Percentiles rank a stretch among this genome's conserved stretches.
Evolutionary conservation across 495 filamentous ascomycete species (phyloP).

Genomic region (Lasiosphaeria hispida): DNA sequence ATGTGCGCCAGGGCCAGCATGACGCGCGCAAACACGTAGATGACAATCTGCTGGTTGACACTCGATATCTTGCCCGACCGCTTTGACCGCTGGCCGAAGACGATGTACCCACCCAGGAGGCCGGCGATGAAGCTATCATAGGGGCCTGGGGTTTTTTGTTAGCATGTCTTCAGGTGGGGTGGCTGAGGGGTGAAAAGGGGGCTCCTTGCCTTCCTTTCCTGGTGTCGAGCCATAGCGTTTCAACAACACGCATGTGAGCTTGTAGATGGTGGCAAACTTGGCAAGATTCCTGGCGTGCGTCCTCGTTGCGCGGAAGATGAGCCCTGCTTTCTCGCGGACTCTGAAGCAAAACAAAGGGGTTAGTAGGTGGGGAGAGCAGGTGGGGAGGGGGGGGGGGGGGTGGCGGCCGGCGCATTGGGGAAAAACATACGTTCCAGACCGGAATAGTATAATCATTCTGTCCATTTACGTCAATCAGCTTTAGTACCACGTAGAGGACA

Average conservation of each 20-base stretch:
- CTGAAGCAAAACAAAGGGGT: constrained; percentile 33
- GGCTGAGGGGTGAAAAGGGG: background rate
- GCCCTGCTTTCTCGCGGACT: constrained; percentile 70
- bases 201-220: constrained; percentile 50
- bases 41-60: constrained; percentile 96
- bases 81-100: constrained; percentile 70
- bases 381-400: no score
- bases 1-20: constrained; percentile 79
- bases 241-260: constrained; percentile 69
- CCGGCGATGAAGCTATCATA: constrained; percentile 90
- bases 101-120: constrained; percentile 82
- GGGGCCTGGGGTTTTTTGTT: constrained; percentile 42
- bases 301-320: constrained; percentile 81
- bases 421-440: constrained; percentile 68
- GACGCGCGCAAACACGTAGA: constrained; percentile 95
- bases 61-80: constrained; percentile 63
- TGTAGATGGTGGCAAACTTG: constrained; percentile 87
- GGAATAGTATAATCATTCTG: constrained; percentile 94
- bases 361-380: background rate
- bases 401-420: background rate
- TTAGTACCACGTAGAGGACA: background rate
- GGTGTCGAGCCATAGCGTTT: constrained; percentile 60
- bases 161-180: background rate
- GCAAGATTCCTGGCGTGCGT: constrained; percentile 90
- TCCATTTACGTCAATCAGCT: background rate